Conservation (phyloP, 2,329 filamentous ascomycete genomes). For the Penicillium concentricum region DNA sequence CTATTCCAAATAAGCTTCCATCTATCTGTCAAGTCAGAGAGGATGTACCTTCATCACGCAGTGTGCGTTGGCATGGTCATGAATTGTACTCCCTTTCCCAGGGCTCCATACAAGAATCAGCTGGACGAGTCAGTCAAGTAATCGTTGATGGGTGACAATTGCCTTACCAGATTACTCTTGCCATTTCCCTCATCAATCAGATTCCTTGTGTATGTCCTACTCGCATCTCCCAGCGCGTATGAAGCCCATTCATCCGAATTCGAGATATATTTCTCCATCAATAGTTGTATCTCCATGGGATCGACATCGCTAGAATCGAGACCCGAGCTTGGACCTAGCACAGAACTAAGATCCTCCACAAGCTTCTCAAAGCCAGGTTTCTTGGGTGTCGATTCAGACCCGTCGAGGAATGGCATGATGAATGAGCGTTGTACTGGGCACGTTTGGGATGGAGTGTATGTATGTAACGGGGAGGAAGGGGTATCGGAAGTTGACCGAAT, state of each 20-base stretch:
- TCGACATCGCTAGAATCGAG: constrained; percentile 80
- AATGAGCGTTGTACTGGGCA: not conserved
- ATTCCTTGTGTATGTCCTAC: constrained; percentile 77
- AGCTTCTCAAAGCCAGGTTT: constrained; percentile 62
- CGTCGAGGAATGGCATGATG: constrained; percentile 37
- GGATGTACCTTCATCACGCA: constrained; percentile 73
- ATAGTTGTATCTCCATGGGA: constrained; percentile 63
- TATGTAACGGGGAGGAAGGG: not conserved
- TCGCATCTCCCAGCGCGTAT: constrained; percentile 72
- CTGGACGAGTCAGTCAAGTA: constrained; percentile 46
- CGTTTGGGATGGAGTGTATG: not conserved
- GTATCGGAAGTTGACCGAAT: constrained; percentile 5
- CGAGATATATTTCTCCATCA: constrained; percentile 75
- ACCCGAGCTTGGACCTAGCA: constrained; percentile 76
- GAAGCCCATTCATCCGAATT: constrained; percentile 67
- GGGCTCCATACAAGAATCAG: constrained; percentile 88
- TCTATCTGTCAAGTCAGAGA: not conserved
- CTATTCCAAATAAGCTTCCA: constrained; percentile 36
- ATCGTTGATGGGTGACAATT: not conserved
- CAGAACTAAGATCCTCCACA: constrained; percentile 69
- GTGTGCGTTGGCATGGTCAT: constrained; percentile 85
- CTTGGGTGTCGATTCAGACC: constrained; percentile 12
- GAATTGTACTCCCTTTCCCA: constrained; percentile 77
- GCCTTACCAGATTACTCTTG: constrained; percentile 68
- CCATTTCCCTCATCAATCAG: constrained; percentile 87